phyloP scores from a whole-genome alignment of 2,329 filamentous ascomycete species.

The Thielaviopsis punctulata region DNA sequence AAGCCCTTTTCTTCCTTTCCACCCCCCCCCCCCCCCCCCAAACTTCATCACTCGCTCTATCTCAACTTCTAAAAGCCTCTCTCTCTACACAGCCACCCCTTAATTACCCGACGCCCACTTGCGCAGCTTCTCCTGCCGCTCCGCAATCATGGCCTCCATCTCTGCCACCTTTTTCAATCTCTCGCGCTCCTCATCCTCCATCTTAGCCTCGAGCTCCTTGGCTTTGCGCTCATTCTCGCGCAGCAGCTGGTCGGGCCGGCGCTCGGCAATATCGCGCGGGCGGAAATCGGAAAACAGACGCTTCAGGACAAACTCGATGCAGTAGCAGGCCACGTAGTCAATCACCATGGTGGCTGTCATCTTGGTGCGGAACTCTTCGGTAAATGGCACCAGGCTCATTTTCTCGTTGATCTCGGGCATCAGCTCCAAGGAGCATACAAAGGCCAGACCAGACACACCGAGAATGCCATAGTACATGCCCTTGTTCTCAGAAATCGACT shows the following conservation, averaged over 20 bases:
- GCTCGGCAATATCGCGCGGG: conserved; percentile 80
- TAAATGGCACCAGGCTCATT: conserved; percentile 84
- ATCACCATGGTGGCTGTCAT: conserved; percentile 73
- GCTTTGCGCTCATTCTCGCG: conserved; percentile 36
- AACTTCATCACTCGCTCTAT: too few relatives aligned
- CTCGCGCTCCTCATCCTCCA: conserved; percentile 26
- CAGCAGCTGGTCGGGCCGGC: conserved; percentile 71
- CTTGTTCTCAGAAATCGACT: conserved; percentile 85
- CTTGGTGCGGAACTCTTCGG: conserved; percentile 69
- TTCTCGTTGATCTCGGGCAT: conserved; percentile 88
- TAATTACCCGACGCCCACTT: conserved; percentile 25
- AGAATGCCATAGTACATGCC: conserved; percentile 98
- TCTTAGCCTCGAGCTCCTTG: conserved; percentile 25
- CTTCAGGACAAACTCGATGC: conserved; percentile 80
- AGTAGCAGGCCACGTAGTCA: conserved; percentile 74
- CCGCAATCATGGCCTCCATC: conserved; percentile 40
- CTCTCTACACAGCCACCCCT: not conserved
- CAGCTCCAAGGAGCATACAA: conserved; percentile 88
- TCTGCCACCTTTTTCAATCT: conserved; percentile 37
- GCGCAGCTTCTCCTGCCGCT: conserved; percentile 30
- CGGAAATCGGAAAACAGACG: conserved; percentile 73
- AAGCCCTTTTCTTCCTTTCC: too few relatives aligned
- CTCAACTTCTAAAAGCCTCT: too few relatives aligned
- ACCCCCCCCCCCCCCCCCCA: too few relatives aligned
- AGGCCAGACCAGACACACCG: conserved; percentile 75